These are phyloP conservation scores for Diaporthe helianthi DNA, from an alignment of 2,329 filamentous ascomycete species.

Conservation along the genomic window DNA sequence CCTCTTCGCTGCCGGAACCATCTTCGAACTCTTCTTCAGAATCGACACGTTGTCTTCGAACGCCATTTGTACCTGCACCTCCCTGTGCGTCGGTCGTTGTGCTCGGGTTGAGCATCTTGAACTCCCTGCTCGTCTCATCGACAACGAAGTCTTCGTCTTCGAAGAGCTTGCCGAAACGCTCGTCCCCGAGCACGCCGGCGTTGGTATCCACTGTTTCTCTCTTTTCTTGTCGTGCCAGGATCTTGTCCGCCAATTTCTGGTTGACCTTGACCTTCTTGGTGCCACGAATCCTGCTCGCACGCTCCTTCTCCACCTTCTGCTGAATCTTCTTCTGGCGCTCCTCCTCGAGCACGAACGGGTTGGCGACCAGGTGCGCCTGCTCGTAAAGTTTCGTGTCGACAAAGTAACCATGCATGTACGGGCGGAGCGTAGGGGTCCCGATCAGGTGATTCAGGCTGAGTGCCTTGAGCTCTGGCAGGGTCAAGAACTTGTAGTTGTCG, in stretches of 20 bases:
- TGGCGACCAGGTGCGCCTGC: constrained; percentile 89
- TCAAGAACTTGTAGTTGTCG: constrained; percentile 99
- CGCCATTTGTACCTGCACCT: constrained; percentile 36
- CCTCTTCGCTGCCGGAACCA: constrained; percentile 52
- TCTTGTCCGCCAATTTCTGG: constrained; percentile 77
- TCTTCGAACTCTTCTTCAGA: constrained; percentile 48
- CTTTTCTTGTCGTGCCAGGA: constrained; percentile 69
- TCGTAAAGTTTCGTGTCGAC: constrained; percentile 95
- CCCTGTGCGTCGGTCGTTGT: constrained; percentile 61
- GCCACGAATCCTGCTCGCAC: constrained; percentile 91
- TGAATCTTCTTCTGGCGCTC: constrained; percentile 89
- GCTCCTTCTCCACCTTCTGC: constrained; percentile 95
- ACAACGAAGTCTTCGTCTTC: constrained; percentile 92
- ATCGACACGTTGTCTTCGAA: constrained; percentile 49
- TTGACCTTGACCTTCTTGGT: constrained; percentile 99
- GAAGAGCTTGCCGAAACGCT: constrained; percentile 87
- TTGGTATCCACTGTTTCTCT: constrained; percentile 63
- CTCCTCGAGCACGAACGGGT: constrained; percentile 93
- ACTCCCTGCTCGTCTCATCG: constrained; percentile 88
- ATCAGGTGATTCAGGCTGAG: constrained; percentile 89
- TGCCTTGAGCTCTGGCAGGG: constrained; percentile 81
- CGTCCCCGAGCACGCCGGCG: constrained; percentile 77
- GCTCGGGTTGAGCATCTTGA: constrained; percentile 87
- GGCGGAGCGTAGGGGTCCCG: constrained; percentile 85
- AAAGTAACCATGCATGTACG: constrained; percentile 99